phyloP scores from a whole-genome alignment of 2,329 filamentous ascomycete genomes.

The Purpureocillium takamizusanense region DNA sequence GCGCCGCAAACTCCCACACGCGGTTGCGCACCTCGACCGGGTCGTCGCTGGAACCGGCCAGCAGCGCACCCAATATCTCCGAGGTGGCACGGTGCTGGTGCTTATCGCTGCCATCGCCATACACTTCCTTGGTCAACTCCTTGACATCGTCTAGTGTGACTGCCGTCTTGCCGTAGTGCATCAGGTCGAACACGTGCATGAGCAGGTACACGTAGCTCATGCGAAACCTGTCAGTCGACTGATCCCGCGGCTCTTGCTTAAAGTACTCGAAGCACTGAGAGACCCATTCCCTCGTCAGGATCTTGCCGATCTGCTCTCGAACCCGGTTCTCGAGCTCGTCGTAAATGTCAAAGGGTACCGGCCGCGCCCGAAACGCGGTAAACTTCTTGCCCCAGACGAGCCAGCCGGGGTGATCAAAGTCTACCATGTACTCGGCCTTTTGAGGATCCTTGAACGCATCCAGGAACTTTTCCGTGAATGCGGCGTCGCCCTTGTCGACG shows the following conservation, averaged over 20 bases:
- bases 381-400: slow-evolving; percentile 89
- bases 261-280: slow-evolving; percentile 81
- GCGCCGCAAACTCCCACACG: slow-evolving; percentile 85
- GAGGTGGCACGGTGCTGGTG: slow-evolving; percentile 94
- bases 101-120: slow-evolving; percentile 90
- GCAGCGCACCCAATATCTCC: slow-evolving; percentile 81
- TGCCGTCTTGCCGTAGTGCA: slow-evolving; percentile 68
- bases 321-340: slow-evolving; percentile 70
- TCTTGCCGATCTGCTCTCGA: slow-evolving; percentile 68
- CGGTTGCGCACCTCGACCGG: slow-evolving; percentile 62
- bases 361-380: slow-evolving; percentile 66
- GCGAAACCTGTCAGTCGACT: slow-evolving; percentile 74
- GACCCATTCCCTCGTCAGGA: slow-evolving; percentile 80
- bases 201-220: slow-evolving; percentile 82
- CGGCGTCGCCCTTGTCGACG: slow-evolving; percentile 64
- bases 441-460: slow-evolving; percentile 63
- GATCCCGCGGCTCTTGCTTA: slow-evolving; percentile 90
- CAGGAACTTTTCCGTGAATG: slow-evolving; percentile 73
- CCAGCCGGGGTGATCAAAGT: slow-evolving; percentile 91
- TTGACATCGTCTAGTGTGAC: slow-evolving; percentile 84
- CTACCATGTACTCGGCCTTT: slow-evolving; percentile 74
- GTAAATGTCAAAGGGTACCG: slow-evolving; percentile 59
- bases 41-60: slow-evolving; percentile 73
- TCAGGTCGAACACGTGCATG: slow-evolving; percentile 82
- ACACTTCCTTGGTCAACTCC: slow-evolving; percentile 66